Evolutionary conservation across 2,329 filamentous ascomycete species (phyloP), one percentile per base, ranked within the genome.

Genomic region (Fusarium sterilihyphosum): DNA sequence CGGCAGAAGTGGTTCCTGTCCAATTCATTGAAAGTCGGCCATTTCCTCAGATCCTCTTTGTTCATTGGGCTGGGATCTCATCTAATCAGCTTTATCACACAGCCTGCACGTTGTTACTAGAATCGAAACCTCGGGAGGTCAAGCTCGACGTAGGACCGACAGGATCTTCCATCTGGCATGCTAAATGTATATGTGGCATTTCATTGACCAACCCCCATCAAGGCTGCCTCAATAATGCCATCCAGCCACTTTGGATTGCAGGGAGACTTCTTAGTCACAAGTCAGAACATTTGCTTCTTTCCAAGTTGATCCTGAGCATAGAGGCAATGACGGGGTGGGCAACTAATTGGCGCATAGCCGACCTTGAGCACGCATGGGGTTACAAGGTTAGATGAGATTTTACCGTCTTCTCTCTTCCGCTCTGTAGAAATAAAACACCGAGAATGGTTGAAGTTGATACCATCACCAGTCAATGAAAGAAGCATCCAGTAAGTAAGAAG

Each of bases 31-130:
- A 83, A 38, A 81, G 81, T 6, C 79, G 80, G 13, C 85, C 86
- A 4, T 90, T 89, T 67, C 87, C 87, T 1, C 82, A 86, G 49
- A 85, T 89, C 5, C 82, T 90, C 2, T 90, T 88, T 74, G 78
- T 84, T 4, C 85, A 88, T 65, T 88, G 85, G 83, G 86, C 87
- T 2, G 88, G 86, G 8, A 90, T 90, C 33, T 90, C 88, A 0
- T 86, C 86, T 0, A 90, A 88, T 58, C 88, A 90, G 71, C 81
- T 90, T 0, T 88, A 89, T 52, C 88, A 90, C 72, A 89, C 89
- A 0, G 84, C 87, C 14, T 88, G 86, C 70, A 85, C 89, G 17
- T 76, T 90, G 16, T 81, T 91, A 18, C 80, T 90, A 0, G 83
- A 84, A 31, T 82, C 82, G 20, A 84, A 82, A 71, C 85, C 86